Base-by-base conservation (phyloP, 768 basidiomycete species). In the Xerocomellus amylosporus region DNA sequence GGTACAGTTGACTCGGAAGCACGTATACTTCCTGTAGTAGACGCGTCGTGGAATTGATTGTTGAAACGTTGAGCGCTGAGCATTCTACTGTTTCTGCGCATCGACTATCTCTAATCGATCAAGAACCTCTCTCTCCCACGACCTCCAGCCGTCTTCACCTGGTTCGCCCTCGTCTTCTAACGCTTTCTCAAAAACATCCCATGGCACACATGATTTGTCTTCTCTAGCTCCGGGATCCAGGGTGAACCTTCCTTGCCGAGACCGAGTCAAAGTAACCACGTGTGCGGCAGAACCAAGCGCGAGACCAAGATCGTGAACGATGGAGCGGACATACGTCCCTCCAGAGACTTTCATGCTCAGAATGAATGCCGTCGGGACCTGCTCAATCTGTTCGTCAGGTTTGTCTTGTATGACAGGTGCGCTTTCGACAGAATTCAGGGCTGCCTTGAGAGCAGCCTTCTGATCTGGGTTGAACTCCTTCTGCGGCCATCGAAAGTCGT, bases 311-410 rank as follows among this genome's bases (percentile, higher is more conserved):
- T 99, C 97, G 68, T 98, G 93, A 40, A 95, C 88, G 60, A 99
- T 88, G 1, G 90, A 94, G 46, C 97, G 87, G 50, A 99, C 95
- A 64, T 99, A 99, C 14, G 97, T 98, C 38, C 97, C 97, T 26
- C 91, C 90, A 9, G 94, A 95, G 7, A 98, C 97, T 58, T 79
- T 88, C 94, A 99, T 96, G 51, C 81, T 82, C 58, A 99, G 76
- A 9, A 87, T 86, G 70, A 98, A 97, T 20, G 87, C 87, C 1
- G 86, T 80, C 2, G 95, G 90, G 4, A 70, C 64, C 37, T 64
- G 63, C 49, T 78, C 74, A 28, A 65, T 64, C 10, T 69, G 59
- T 48, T 64, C 57, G 24, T 72, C 73, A n/a, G 54, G 56, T 33
- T 68, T 66, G 42, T 73, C 73, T 42, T 68, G 61, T n/a, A 80